phyloP scores from a whole-genome alignment of 2,329 filamentous ascomycete genomes.

The Purpureocillium takamizusanense region DNA sequence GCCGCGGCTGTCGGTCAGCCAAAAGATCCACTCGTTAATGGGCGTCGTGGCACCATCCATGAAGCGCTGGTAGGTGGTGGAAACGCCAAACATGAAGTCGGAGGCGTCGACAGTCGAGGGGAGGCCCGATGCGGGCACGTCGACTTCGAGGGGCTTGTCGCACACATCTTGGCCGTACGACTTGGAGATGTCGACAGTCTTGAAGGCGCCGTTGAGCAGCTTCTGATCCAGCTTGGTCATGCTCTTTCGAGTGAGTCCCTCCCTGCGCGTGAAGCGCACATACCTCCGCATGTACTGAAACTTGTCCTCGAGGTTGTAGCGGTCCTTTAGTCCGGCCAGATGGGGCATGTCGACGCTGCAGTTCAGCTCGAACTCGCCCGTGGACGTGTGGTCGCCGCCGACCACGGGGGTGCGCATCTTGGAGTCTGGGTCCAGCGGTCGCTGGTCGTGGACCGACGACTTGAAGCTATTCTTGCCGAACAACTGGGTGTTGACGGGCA shows the following conservation, averaged over 20 bases:
- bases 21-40: slow-evolving; percentile 50
- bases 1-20: slow-evolving; percentile 48
- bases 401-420: slow-evolving; percentile 7
- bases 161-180: slow-evolving; percentile 33
- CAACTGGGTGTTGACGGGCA: slow-evolving; percentile 31
- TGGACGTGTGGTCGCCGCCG: slow-evolving; percentile 7
- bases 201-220: slow-evolving; percentile 39
- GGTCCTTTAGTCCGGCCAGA: slow-evolving; percentile 34
- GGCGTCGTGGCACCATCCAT: slow-evolving; percentile 41
- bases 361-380: slow-evolving; percentile 28
- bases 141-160: slow-evolving; percentile 38
- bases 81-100: slow-evolving; percentile 51
- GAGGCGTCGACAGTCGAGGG: slow-evolving; percentile 43
- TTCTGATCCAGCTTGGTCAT: slow-evolving; percentile 40
- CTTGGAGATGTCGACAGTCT: slow-evolving; percentile 36
- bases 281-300: slow-evolving; percentile 50
- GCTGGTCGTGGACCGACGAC: slow-evolving; percentile 14
- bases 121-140: slow-evolving; percentile 39
- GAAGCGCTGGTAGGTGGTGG: slow-evolving; percentile 47
- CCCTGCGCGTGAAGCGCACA: slow-evolving; percentile 37
- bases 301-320: slow-evolving; percentile 36
- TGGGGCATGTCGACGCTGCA: slow-evolving; percentile 40
- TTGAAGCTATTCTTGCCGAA: slow-evolving; percentile 23
- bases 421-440: slow-evolving; percentile 19
- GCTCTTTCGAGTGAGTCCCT: slow-evolving; percentile 38